A percentile compares a stretch with the other conserved stretches of the same genome.
Evolutionary conservation across 2,329 filamentous ascomycete genomes (phyloP).

Genomic region (Aspergillus ochraceus): DNA sequence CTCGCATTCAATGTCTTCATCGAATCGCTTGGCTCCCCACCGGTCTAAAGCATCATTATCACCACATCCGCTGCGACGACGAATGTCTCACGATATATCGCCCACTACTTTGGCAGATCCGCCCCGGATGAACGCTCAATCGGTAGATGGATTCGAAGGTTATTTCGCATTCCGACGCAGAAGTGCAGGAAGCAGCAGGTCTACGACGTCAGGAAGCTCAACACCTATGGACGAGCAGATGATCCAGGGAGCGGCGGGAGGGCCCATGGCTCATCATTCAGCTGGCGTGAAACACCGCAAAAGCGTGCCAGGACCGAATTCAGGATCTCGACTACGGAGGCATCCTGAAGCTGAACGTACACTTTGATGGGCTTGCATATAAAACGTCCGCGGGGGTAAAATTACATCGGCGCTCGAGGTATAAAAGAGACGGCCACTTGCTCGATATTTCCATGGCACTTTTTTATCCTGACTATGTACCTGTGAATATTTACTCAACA

Average conservation of each 20-base stretch:
- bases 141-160: conserved; percentile 14
- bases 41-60: conserved; percentile 14
- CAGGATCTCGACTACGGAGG: conserved; percentile 3
- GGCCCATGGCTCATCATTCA: conserved; percentile 27
- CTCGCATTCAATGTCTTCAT: conserved; percentile 10
- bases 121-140: conserved; percentile 10
- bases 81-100: conserved; percentile 5
- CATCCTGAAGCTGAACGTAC: background rate
- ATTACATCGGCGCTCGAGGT: background rate
- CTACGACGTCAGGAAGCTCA: conserved; percentile 18
- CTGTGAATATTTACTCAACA: background rate
- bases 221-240: conserved; percentile 22
- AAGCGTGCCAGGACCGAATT: conserved; percentile 25
- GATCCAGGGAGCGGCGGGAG: conserved; percentile 11
- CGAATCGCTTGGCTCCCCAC: conserved; percentile 15
- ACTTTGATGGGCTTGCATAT: background rate
- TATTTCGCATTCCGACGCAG: conserved; percentile 24
- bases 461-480: background rate
- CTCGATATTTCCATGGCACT: background rate
- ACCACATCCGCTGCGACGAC: conserved; percentile 19
- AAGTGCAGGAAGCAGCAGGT: conserved; percentile 19
- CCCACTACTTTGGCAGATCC: conserved; percentile 10
- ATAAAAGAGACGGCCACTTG: background rate
- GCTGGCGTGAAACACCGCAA: conserved; percentile 25
- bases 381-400: background rate